Percentiles rank a stretch among this genome's conserved stretches.
phyloP scores from a whole-genome alignment of 2,329 filamentous ascomycete species.

The Epichloe scottii region DNA sequence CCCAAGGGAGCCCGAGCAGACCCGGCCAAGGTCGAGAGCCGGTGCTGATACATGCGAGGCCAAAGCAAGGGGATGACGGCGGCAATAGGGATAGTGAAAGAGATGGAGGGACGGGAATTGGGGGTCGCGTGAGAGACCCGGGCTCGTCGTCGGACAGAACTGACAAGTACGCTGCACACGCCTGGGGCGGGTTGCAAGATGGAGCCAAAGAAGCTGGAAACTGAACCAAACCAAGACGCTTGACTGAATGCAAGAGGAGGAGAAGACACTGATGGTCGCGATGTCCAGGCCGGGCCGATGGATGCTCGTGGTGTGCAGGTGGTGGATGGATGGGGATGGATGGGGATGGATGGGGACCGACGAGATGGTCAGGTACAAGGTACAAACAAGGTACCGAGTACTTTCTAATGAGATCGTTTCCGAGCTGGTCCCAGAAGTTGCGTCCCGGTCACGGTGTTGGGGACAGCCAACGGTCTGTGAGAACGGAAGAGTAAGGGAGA shows the following conservation, averaged over 20 bases:
- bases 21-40: constrained; percentile 7
- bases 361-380: too few relatives aligned
- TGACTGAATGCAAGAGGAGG: background rate
- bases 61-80: constrained; percentile 5
- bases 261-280: background rate
- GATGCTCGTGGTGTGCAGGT: background rate
- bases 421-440: too few relatives aligned
- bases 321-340: too few relatives aligned
- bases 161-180: background rate
- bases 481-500: too few relatives aligned
- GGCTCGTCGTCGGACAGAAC: background rate
- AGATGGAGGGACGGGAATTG: constrained; percentile 1
- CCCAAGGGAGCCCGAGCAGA: constrained; percentile 7
- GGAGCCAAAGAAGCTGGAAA: constrained; percentile 1
- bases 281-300: background rate
- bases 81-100: background rate
- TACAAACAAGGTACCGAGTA: too few relatives aligned
- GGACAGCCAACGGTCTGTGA: background rate
- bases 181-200: constrained; percentile 3
- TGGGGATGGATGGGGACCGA: too few relatives aligned
- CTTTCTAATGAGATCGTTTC: too few relatives aligned
- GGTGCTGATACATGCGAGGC: constrained; percentile 11
- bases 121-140: background rate
- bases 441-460: background rate
- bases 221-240: background rate